These are phyloP conservation scores for Cucurbita argyrosperma DNA, from an alignment of 306 rosid species.

Conservation along the genomic window DNA sequence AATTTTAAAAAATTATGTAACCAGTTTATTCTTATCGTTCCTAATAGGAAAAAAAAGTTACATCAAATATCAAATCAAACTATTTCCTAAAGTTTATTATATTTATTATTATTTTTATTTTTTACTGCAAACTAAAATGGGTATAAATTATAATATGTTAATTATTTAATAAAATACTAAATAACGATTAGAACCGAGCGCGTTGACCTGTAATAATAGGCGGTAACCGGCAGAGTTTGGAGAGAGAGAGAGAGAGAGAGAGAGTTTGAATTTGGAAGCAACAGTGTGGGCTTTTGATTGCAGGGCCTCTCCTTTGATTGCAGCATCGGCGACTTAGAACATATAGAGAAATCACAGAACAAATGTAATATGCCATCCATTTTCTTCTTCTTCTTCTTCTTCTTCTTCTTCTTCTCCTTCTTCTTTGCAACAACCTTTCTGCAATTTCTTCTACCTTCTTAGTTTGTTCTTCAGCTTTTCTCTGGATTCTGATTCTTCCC, in stretches of 20 bases:
- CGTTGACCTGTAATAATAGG: slow-evolving; percentile 52
- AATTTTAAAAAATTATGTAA: background rate
- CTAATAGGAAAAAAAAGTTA: no score
- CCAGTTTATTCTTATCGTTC: background rate
- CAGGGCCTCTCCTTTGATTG: slow-evolving; percentile 11
- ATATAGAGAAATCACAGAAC: slow-evolving; percentile 3
- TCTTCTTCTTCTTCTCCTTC: no score
- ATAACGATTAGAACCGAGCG: background rate
- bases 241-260: background rate
- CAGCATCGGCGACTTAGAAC: slow-evolving; percentile 10
- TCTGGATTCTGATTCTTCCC: background rate
- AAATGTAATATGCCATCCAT: slow-evolving; percentile 5
- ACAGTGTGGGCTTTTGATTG: slow-evolving; percentile 27
- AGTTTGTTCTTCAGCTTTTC: background rate
- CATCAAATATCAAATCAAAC: background rate
- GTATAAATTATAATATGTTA: background rate
- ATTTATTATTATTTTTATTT: no score
- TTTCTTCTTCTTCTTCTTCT: background rate
- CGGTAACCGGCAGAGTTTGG: slow-evolving; percentile 33
- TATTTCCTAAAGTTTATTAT: background rate
- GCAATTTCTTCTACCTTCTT: background rate
- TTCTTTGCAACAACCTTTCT: no score
- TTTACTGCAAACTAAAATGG: no score
- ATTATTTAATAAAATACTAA: background rate
- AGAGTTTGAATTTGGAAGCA: slow-evolving; percentile 31